Base-by-base conservation (phyloP, 176 grass and related monocot species). In the Triticum timopheevii region DNA sequence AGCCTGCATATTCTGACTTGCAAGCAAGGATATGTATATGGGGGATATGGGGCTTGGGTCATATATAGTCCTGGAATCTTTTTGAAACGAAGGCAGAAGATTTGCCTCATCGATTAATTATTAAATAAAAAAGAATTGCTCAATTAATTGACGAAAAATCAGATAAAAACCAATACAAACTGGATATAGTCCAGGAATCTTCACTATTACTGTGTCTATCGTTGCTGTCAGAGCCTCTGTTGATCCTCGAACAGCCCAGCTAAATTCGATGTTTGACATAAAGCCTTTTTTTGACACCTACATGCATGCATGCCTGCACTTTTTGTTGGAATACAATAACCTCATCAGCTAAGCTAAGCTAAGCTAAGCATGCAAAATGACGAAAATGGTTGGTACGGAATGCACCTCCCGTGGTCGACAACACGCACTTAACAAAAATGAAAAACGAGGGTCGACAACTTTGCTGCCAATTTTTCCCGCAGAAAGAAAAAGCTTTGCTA, bases 21-120 rank as follows among this genome's bases (percentile, higher is more conserved):
- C 78, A 77, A 90, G 84, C 84, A 86, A 83, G 40, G 79, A 64
- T 30, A 30, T 30, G 28, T 30, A 30, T 30, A 30, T 30, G 28
- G 28, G 28, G 28, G 28, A 30, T 30, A 30, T 30, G 28, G 28
- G 28, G 28, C 28, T 30, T 30, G 28, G 28, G 2, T 30, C 28
- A 30, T 30, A 30, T 30, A 30, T 30, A 30, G 28, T 30, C 28
- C 28, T 30, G 28, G 2, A 30, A 30, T 30, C 28, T 30, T 30
- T 30, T 30, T 30, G 28, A 30, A 30, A 30, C 28, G 2, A 3
- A 30, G 28, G 28, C 28, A 30, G 3, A 30, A 30, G 28, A 30
- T 30, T 30, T 30, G 2, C 28, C 2, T 30, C 28, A 30, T 30
- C 28, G 28, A 30, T 30, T 30, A 30, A 30, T 3, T 30, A 30